Percentiles rank a stretch among this genome's conserved stretches.
These are phyloP conservation scores for Neobulgaria alba DNA, from an alignment of 2,329 filamentous ascomycete species.

Conservation along the genomic window DNA sequence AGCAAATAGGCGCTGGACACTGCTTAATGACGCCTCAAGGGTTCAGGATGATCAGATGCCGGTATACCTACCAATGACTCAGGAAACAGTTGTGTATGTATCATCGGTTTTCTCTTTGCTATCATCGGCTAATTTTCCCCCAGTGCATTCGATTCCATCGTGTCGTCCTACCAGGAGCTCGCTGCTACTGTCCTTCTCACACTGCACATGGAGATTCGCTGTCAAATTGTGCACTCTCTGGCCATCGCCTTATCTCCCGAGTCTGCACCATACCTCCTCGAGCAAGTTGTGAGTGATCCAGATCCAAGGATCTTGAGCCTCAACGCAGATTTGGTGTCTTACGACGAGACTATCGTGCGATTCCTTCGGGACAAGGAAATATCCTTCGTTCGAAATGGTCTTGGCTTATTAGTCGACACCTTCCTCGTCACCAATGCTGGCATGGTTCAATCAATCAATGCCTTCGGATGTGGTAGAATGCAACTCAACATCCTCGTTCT, in stretches of 20 bases:
- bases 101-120: neutral
- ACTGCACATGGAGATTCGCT: conserved; percentile 80
- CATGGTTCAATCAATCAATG: conserved; percentile 75
- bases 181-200: conserved; percentile 73
- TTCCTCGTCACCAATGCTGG: conserved; percentile 67
- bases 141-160: conserved; percentile 77
- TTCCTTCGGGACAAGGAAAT: conserved; percentile 66
- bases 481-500: conserved; percentile 89
- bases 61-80: conserved; percentile 80
- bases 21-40: conserved; percentile 58
- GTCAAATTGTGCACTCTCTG: conserved; percentile 76
- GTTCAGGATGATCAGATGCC: conserved; percentile 52
- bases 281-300: conserved; percentile 67
- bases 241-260: conserved; percentile 51
- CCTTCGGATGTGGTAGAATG: conserved; percentile 74
- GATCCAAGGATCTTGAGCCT: conserved; percentile 74
- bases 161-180: conserved; percentile 74
- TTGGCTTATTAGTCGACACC: conserved; percentile 69
- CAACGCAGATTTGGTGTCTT: conserved; percentile 75
- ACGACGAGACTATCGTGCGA: conserved; percentile 71
- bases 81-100: conserved; percentile 70
- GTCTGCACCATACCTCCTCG: conserved; percentile 52
- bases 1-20: conserved; percentile 67
- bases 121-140: conserved; percentile 1
- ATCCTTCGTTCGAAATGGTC: conserved; percentile 65